These are phyloP conservation scores for Nadsonia starkeyi-henricii DNA, from an alignment of 1,139 yeast genomes.

Conservation along the genomic window DNA sequence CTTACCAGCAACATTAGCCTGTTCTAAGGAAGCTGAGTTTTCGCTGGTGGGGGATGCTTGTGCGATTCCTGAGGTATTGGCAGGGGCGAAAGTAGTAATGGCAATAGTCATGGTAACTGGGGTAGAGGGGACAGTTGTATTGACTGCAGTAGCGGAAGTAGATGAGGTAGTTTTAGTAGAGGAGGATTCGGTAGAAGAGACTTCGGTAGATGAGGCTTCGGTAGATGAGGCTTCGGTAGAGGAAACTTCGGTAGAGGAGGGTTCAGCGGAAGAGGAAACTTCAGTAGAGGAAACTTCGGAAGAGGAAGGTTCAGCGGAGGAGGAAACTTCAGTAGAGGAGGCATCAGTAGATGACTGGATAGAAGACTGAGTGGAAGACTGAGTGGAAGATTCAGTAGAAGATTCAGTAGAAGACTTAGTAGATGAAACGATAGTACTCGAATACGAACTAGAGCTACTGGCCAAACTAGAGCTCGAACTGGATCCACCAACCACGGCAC, in stretches of 20 bases:
- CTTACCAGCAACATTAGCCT: not conserved
- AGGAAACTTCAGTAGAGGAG: not conserved
- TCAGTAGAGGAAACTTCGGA: constrained; percentile 11
- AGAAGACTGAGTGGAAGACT: constrained; percentile 12
- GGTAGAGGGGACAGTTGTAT: not conserved
- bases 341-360: constrained; percentile 7
- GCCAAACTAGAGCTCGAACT: not conserved
- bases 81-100: not conserved
- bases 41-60: not conserved
- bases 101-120: not conserved
- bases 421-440: constrained; percentile 22
- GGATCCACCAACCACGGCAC: constrained; percentile 18
- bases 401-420: constrained; percentile 20
- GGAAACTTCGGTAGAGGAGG: constrained; percentile 13
- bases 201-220: constrained; percentile 11
- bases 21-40: not conserved
- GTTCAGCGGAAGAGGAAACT: constrained; percentile 17
- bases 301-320: not conserved
- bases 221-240: constrained; percentile 13
- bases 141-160: not conserved
- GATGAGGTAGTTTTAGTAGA: too few relatives aligned
- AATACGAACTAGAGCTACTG: not conserved
- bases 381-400: constrained; percentile 21
- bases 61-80: not conserved
- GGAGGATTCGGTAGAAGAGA: constrained; percentile 9